A percentile compares a stretch with the other conserved stretches of the same genome.
phyloP scores from a whole-genome alignment of 1,284 basidiomycete genomes.

The Pyrrhoderma noxium region DNA sequence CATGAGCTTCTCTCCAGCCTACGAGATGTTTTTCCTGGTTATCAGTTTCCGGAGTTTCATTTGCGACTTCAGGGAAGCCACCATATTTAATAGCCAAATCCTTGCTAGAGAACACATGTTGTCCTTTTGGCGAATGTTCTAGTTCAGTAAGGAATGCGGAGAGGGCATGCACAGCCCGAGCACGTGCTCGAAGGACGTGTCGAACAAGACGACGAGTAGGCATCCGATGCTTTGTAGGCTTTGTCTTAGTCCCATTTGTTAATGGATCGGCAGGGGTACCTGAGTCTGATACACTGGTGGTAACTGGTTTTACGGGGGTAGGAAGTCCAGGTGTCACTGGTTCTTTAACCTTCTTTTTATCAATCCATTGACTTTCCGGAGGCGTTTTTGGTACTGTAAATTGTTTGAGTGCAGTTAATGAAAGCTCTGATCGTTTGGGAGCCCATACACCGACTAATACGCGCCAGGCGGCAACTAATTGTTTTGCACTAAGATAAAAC shows the following conservation, averaged over 20 bases:
- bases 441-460: slow-evolving; percentile 87
- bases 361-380: slow-evolving; percentile 64
- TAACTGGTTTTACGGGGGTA: slow-evolving; percentile 23
- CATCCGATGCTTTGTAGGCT: slow-evolving; percentile 30
- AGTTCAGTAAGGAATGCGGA: slow-evolving; percentile 64
- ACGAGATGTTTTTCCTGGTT: slow-evolving; percentile 22
- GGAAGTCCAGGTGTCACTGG: slow-evolving; percentile 24
- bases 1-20: slow-evolving; percentile 53
- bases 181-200: slow-evolving; percentile 76
- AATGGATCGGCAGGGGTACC: slow-evolving; percentile 22
- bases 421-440: slow-evolving; percentile 74
- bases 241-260: slow-evolving; percentile 29
- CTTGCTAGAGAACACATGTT: slow-evolving; percentile 46
- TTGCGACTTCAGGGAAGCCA: slow-evolving; percentile 24
- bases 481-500: slow-evolving; percentile 53
- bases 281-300: slow-evolving; percentile 23
- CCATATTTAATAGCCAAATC: slow-evolving; percentile 57
- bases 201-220: slow-evolving; percentile 77
- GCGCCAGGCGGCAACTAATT: slow-evolving; percentile 81
- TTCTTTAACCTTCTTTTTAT: slow-evolving; percentile 33
- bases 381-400: slow-evolving; percentile 64
- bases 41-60: slow-evolving; percentile 14
- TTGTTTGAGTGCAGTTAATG: slow-evolving; percentile 59
- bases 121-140: slow-evolving; percentile 38
- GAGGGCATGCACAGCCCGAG: slow-evolving; percentile 70